Base-by-base conservation (phyloP, 352 stramenopile species). In the Globisporangium spinosum region DNA sequence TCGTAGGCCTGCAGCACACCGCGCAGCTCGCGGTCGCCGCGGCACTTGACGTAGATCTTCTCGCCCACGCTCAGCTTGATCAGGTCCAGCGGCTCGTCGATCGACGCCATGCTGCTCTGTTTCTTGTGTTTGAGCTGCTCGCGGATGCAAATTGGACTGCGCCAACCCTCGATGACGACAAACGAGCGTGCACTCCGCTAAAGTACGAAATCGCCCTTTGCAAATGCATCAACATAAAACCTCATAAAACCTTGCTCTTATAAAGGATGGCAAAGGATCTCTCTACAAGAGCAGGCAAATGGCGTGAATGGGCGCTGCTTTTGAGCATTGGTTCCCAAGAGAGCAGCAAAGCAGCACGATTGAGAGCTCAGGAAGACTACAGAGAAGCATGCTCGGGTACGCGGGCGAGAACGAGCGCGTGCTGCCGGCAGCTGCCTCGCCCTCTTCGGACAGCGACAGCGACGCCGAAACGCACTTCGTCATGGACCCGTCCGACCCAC, bases 11-110 rank as follows among this genome's bases (percentile, higher is more conserved):
- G 97, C 55, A 99, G 82, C 77, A 97, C 97, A 35, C 98, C 98
- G 51, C 97, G 87, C 38, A 99, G 87, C 83, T 99, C 97, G 35
- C 97, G 82, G 59, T 99, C 95, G 29, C 97, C 97, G 54, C 97
- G 90, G 83, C 97, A 99, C 85, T 99, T 99, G 69, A 99, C 96
- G 76, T 99, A 98, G 67, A 99, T 97, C 69, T 97, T 93, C 84
- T 99, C 98, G 70, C 98, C 97, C 69, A 99, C 95, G 55, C 95
- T 99, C 70, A 99, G 85, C 76, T 98, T 97, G 77, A 99, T 98
- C 62, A 99, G 80, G 84, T 99, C 98, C 70, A 99, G 85, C 61
- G 98, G 98, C 89, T 99, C 93, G 57, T 97, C 88, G 71, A 98
- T 94, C 61, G 88, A 92, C 73, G 85, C 81, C 88, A 93, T 95